A percentile compares a stretch with the other conserved stretches of the same genome.
phyloP scores from a whole-genome alignment of 768 basidiomycete genomes.

The Suillus subaureus region DNA sequence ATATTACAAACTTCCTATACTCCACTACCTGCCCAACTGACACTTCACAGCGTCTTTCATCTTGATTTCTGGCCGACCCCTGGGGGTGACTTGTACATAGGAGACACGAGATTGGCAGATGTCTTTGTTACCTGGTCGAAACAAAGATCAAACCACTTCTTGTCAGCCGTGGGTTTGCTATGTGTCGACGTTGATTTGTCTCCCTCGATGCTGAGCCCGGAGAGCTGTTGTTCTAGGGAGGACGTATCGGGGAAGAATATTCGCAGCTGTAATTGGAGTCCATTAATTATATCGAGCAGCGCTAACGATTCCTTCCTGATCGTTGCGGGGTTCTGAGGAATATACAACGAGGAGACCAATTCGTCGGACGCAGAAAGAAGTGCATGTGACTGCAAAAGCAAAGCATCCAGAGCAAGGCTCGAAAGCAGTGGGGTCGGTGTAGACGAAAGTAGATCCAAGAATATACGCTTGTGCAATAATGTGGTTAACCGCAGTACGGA shows the following conservation, averaged over 20 bases:
- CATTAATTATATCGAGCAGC: slow-evolving; percentile 39
- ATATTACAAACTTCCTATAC: not conserved
- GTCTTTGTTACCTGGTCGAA: slow-evolving; percentile 61
- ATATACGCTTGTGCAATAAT: slow-evolving; percentile 64
- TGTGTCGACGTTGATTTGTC: not conserved
- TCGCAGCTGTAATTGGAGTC: slow-evolving; percentile 35
- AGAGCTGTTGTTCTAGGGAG: slow-evolving; percentile 28
- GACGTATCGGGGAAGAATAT: slow-evolving; percentile 26
- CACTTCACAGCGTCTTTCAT: not conserved
- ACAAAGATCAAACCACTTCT: slow-evolving; percentile 68
- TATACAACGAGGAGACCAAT: slow-evolving; percentile 64
- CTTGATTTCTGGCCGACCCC: not conserved
- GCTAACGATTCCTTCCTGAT: slow-evolving; percentile 42
- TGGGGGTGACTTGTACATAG: not conserved
- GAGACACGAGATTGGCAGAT: slow-evolving; percentile 26
- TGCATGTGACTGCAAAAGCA: slow-evolving; percentile 51
- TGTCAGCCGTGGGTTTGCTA: slow-evolving; percentile 37
- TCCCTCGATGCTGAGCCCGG: slow-evolving; percentile 23
- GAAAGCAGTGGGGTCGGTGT: slow-evolving; percentile 27
- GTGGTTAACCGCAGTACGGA: slow-evolving; percentile 59
- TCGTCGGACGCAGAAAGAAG: slow-evolving; percentile 65
- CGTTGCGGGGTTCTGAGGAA: slow-evolving; percentile 54
- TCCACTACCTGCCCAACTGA: not conserved
- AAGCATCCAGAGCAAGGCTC: slow-evolving; percentile 45
- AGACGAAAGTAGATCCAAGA: slow-evolving; percentile 49